Evolutionary conservation across 371 early-diverging fungal species (phyloP).

Genomic region (Mortierella sp.): DNA sequence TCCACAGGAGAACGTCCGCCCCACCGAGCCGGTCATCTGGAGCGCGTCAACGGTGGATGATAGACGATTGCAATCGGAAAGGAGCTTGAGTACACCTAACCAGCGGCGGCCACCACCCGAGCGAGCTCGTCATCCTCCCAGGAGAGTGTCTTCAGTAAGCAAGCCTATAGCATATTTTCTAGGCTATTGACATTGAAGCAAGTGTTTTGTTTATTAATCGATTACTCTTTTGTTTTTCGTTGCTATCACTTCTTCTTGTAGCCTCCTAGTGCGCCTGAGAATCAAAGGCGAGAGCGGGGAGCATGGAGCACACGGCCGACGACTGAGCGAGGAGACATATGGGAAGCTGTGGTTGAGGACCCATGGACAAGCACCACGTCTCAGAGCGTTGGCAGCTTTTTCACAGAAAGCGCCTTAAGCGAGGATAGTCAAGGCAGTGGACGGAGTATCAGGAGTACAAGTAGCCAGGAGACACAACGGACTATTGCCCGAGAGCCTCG

Average conservation of each 20-base stretch:
- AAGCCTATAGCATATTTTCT: no score
- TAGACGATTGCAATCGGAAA: not conserved
- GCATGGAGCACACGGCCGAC: not conserved
- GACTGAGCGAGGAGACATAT: not conserved
- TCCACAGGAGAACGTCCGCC: not conserved
- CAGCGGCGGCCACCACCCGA: not conserved
- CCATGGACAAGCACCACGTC: not conserved
- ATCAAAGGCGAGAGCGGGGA: not conserved
- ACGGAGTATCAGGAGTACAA: not conserved
- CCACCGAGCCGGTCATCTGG: not conserved
- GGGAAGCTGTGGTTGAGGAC: not conserved
- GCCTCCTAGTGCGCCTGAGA: not conserved
- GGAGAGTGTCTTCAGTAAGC: not conserved
- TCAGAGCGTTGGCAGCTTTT: slow-evolving; percentile 17
- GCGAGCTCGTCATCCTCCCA: not conserved
- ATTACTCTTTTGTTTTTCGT: not conserved
- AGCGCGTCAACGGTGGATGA: not conserved
- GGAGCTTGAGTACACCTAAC: not conserved
- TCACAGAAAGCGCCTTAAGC: not conserved
- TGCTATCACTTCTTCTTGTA: not conserved
- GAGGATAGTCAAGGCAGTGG: not conserved
- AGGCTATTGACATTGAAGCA: not conserved
- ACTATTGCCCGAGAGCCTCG: not conserved
- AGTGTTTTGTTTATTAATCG: not conserved
- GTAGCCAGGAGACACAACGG: not conserved